Base-by-base conservation (phyloP, 2,329 filamentous ascomycete species). In the Phialemonium atrogriseum region DNA sequence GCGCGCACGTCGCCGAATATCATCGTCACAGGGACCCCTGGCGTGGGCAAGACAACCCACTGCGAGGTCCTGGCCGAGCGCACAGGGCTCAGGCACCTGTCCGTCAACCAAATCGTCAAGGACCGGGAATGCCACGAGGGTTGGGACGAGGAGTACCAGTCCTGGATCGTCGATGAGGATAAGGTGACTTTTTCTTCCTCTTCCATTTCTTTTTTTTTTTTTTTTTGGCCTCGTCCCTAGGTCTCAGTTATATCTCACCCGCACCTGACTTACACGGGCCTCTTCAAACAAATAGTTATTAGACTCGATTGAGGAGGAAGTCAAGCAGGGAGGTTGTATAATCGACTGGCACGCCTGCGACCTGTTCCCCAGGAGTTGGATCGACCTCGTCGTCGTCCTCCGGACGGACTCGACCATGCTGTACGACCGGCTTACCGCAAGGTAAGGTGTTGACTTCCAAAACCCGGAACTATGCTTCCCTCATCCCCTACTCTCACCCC, bases 301-400 rank as follows among this genome's bases (percentile, higher is more conserved):
- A 14, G 91, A 98, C 54, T 76, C 83, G 28, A 81, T 98, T 35
- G 91, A 96, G 60, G 73, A 84, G 35, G 80, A 91, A 39, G 71
- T 84, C 23, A 72, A 79, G 40, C 61, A 72, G 13, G 89, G 89
- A 35, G 91, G 91, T 13, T 84, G 77, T 56, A 77, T 98, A 46
- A 83, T 98, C 50, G 91, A 98, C 62, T 98, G 91, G 89, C 91
- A 98, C 60, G 89, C 88, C 3, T 96, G 89, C 62, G 91, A 96
- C 49, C 62, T 96, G 14, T 96, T 96, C 51, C 91, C 91, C 3
- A 79, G 83, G 53, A 82, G 82, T 50, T 93, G 88, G 85, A 82
- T 98, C 51, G 91, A 98, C 55, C 72, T 98, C 3, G 88, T 98
- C 1, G 83, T 96, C 5, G 91, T 98, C 34, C 59, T 98, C 41